Base-by-base conservation (phyloP, 2,329 filamentous ascomycete genomes). In the Sarocladium kiliense region DNA sequence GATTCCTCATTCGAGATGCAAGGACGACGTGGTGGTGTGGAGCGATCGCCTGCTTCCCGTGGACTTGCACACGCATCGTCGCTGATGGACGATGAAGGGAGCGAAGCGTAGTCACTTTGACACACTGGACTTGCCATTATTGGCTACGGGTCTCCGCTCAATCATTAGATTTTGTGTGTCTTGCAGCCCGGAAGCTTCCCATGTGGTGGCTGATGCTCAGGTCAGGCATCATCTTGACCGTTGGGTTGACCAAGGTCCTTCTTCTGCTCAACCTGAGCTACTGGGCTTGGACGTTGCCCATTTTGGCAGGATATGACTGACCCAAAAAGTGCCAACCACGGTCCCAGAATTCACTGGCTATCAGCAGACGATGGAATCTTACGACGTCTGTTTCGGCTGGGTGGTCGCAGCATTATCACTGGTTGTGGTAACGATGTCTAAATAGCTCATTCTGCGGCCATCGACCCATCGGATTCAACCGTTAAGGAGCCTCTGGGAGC, bases 181-280 rank as follows among this genome's bases (percentile, higher is more conserved):
- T 23, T 21, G 6, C 7, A 44, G 18, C 23, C 19, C 7, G 21
- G 23, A 7, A 25, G 21, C 3, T 25, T 23, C 19, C 7, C 41
- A 21, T 49, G 47, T 34, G 30, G 44, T n/a, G 26, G 47, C 47
- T 36, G 47, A 51, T 19, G 6, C 47, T 51, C 47, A 51, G 47
- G 27, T 51, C 27, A 51, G 47, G 27, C 47, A 51, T 36, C 27
- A 36, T 16, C 21, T 51, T 16, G 18, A 21, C 19, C n/a, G 5
- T 16, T 23, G 39, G 18, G 9, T 34, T 19, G 11, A n/a, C 47
- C 27, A n/a, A 23, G n/a, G 16, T 21, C 36, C 47, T 3, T 16
- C 9, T 47, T 27, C 5, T 12, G 30, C 27, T 3, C n/a, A 18
- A 34, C 30, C 30, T 36, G 44, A 49, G 44, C 44, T 49, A 27